phyloP scores from a whole-genome alignment of 208 protist genomes.

The Crithidia brevicula region DNA sequence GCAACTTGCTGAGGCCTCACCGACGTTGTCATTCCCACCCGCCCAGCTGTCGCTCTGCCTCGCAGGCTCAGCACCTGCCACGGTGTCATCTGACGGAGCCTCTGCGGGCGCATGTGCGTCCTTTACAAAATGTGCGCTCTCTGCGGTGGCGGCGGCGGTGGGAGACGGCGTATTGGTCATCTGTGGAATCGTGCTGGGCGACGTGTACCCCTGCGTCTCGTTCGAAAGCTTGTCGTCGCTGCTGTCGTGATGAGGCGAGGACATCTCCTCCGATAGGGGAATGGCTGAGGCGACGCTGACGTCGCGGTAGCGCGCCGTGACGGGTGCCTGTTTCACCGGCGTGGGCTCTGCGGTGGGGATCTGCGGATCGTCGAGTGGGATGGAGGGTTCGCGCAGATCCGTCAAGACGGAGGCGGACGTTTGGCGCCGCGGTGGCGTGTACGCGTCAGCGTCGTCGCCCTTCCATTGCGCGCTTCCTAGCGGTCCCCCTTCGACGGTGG shows the following conservation, averaged over 20 bases:
- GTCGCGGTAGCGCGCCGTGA: slow-evolving; percentile 39
- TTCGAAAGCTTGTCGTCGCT: neutral
- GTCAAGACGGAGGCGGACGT: slow-evolving; percentile 5
- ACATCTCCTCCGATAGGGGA: slow-evolving; percentile 10
- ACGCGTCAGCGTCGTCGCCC: neutral
- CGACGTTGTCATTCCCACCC: neutral
- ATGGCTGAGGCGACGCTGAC: neutral
- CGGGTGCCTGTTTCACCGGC: slow-evolving; percentile 34
- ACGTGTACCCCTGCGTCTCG: neutral
- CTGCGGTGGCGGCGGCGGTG: neutral
- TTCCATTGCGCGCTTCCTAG: neutral
- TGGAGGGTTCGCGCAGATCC: slow-evolving; percentile 16
- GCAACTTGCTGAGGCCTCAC: slow-evolving; percentile 1
- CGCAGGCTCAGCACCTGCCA: neutral
- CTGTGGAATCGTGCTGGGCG: neutral
- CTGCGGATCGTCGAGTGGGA: slow-evolving; percentile 31
- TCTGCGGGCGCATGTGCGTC: neutral
- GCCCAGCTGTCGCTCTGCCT: slow-evolving; percentile 5
- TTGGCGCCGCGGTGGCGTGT: slow-evolving; percentile 9
- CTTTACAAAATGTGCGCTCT: neutral
- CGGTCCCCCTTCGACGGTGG: neutral
- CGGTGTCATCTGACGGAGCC: neutral
- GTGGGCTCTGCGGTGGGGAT: slow-evolving; percentile 47
- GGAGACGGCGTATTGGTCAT: neutral
- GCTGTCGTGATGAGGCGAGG: slow-evolving; percentile 1